Evolutionary conservation across 495 filamentous ascomycete species (phyloP).

Genomic region (Lophium mytilinum): DNA sequence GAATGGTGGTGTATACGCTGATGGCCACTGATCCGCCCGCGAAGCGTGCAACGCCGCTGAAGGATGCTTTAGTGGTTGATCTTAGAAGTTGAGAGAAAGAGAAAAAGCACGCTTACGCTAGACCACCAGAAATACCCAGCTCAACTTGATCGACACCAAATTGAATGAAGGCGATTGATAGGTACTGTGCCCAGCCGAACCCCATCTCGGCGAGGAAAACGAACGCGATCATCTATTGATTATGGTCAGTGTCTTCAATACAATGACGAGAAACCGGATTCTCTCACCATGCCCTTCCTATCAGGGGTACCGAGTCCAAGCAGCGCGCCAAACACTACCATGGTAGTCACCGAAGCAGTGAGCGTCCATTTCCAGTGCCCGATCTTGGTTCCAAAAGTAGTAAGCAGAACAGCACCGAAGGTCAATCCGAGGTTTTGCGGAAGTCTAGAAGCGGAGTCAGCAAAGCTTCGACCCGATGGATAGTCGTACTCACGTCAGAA

Average conservation of each 20-base stretch:
- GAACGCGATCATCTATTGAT: constrained; percentile 15
- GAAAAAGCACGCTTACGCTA: constrained; percentile 6
- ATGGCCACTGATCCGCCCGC: constrained; percentile 31
- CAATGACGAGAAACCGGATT: neutral
- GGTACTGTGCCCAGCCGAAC: constrained; percentile 27
- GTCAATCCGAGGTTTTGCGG: constrained; percentile 29
- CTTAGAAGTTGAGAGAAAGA: neutral
- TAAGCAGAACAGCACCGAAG: constrained; percentile 30
- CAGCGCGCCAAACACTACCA: constrained; percentile 29
- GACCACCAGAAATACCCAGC: constrained; percentile 18
- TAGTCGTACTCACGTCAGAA: constrained; percentile 11
- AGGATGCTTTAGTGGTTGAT: neutral
- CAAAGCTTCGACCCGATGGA: too few relatives aligned
- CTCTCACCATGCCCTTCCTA: constrained; percentile 12
- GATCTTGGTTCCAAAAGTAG: constrained; percentile 26
- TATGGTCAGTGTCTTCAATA: too few relatives aligned
- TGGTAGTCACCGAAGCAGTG: constrained; percentile 23
- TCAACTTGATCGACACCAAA: constrained; percentile 29
- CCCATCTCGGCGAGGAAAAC: constrained; percentile 15
- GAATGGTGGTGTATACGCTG: constrained; percentile 25
- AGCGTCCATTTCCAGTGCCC: constrained; percentile 32
- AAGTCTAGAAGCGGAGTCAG: neutral
- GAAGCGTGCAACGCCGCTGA: constrained; percentile 23
- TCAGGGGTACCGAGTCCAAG: constrained; percentile 18
- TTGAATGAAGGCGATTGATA: constrained; percentile 26